Evolutionary conservation across 768 basidiomycete genomes (phyloP), one percentile per base, ranked within the genome.

Genomic region (Daedaleopsis nitida): DNA sequence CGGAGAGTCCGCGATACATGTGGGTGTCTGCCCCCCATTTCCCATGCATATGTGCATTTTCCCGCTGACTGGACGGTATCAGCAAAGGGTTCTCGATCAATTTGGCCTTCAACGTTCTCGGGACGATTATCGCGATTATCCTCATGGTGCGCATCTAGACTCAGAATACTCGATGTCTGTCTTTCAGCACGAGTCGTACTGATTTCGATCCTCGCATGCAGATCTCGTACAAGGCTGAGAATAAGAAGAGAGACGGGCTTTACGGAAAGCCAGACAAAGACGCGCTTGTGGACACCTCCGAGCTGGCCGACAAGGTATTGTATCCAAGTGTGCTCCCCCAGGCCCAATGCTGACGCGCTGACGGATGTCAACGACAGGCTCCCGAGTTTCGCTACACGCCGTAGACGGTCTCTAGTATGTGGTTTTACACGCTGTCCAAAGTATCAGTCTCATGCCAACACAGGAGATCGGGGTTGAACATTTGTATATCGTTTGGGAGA

Each of bases 1-100:
- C 74, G 0, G 75, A 77, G 37, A 77, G 75, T 1, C 79, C 79
- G 0, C 61, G 67, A 23, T 80, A 79, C 56, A 72, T 59, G 77
- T 79, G 52, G 19, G 65, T 59, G n/a, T 42, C 13, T 13, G 11
- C 39, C 17, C 14, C 39, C 17, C 39, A 42, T 42, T 42, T 10
- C 39, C 39, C 39, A 13, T 17, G 39, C 39, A 32, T 32, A 3
- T 32, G 27, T 32, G 27, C 7, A 32, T 32, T 32, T 7, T 42
- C 39, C 39, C 17, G 39, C 17, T 12, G 17, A 17, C 21, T 51
- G 63, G 64, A 1, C 66, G 27, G 4, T 32, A 32, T 32, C 27
- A 32, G 27, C 27, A 32, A 66, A 54, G 66, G 67, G 8, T 68
- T 68, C 39, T 58, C 67, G 12, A 66, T 70, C 6, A 56, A 67